A percentile compares a stretch with the other conserved stretches of the same genome.
phyloP scores from a whole-genome alignment of 345 rosid genomes.

The Crucihimalaya himalaica region DNA sequence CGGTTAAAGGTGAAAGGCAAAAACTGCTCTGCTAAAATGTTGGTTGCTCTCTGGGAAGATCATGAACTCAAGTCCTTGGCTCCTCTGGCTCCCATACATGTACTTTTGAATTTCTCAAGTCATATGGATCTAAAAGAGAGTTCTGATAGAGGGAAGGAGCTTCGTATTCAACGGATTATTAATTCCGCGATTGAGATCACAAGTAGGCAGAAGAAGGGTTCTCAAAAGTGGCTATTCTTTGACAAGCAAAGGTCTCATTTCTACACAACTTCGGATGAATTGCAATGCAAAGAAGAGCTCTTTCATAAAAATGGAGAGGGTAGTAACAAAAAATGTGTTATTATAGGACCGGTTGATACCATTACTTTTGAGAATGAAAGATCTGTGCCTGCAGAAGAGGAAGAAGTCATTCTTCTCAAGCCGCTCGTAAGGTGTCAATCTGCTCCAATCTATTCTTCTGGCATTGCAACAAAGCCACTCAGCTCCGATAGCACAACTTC shows the following conservation, averaged over 20 bases:
- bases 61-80: slow-evolving; percentile 77
- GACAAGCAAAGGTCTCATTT: slow-evolving; percentile 46
- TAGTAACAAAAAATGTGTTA: slow-evolving; percentile 19
- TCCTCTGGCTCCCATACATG: slow-evolving; percentile 55
- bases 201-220: slow-evolving; percentile 45
- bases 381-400: slow-evolving; percentile 66
- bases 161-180: slow-evolving; percentile 58
- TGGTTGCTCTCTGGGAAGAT: slow-evolving; percentile 86
- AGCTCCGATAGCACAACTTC: slow-evolving; percentile 34
- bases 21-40: slow-evolving; percentile 20
- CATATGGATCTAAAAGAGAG: slow-evolving; percentile 42
- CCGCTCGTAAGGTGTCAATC: slow-evolving; percentile 87
- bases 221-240: slow-evolving; percentile 58
- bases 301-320: slow-evolving; percentile 34
- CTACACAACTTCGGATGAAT: slow-evolving; percentile 29
- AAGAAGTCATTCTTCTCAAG: slow-evolving; percentile 94
- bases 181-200: slow-evolving; percentile 64
- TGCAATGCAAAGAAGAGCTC: slow-evolving; percentile 31
- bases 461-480: slow-evolving; percentile 35
- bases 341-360: slow-evolving; percentile 27
- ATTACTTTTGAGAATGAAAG: slow-evolving; percentile 37
- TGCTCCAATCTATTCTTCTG: slow-evolving; percentile 59
- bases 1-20: slow-evolving; percentile 39
- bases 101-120: slow-evolving; percentile 58
- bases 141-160: slow-evolving; percentile 48